phyloP scores from a whole-genome alignment of 345 rosid genomes.

The Hibiscus mutabilis region DNA sequence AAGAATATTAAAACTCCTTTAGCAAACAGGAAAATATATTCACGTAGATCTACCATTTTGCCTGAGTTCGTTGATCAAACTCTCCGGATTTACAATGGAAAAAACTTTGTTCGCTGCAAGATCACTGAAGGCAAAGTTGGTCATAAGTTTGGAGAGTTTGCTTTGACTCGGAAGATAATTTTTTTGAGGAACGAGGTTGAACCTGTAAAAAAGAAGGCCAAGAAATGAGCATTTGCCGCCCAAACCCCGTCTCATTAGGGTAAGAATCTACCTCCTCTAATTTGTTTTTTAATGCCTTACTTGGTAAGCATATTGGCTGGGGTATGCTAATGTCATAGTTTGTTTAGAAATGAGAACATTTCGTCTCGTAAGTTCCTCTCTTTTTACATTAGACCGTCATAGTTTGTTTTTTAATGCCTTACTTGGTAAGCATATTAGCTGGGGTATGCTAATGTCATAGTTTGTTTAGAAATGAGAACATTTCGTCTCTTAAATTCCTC shows the following conservation, averaged over 20 bases:
- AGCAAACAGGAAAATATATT: conserved; percentile 36
- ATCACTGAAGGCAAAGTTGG: conserved; percentile 49
- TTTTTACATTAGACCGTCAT: background rate
- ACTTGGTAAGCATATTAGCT: background rate
- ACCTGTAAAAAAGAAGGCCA: conserved; percentile 4
- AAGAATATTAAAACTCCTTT: conserved; percentile 20
- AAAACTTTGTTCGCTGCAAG: conserved; percentile 36
- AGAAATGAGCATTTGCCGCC: background rate
- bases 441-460: background rate
- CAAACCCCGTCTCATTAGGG: background rate
- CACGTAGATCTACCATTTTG: conserved; percentile 25
- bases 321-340: background rate
- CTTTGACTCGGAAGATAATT: conserved; percentile 31
- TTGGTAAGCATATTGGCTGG: background rate
- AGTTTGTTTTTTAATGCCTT: background rate
- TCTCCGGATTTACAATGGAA: conserved; percentile 42
- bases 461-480: background rate
- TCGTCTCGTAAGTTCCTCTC: background rate
- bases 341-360: background rate
- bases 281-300: background rate
- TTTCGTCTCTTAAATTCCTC: background rate
- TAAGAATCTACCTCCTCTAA: background rate
- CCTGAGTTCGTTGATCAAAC: conserved; percentile 36
- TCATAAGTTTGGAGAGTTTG: conserved; percentile 48
- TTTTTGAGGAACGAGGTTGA: background rate